Base-by-base conservation (phyloP, 352 stramenopile species). In the Globisporangium nagaii region DNA sequence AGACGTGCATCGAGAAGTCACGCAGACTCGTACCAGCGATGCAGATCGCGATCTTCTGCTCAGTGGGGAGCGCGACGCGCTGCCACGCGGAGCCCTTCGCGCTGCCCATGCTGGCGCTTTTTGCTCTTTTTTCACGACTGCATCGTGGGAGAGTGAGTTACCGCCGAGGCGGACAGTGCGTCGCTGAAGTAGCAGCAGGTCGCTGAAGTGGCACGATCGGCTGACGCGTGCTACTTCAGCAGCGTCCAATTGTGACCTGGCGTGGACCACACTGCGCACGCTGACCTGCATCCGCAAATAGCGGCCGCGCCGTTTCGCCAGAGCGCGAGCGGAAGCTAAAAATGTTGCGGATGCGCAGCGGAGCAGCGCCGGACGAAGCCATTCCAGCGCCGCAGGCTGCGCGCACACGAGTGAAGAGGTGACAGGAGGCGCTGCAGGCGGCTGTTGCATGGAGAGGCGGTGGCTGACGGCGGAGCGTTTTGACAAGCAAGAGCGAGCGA, bases 21-120 rank as follows among this genome's bases (percentile, higher is more conserved):
- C 3, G 15, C 30, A 62, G 6, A 4, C 2, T 66, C 71, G 56
- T 37, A 87, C 79, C 73, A 34, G 64, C 49, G 40, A 90, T 86
- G 53, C 70, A 86, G 53, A 80, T 13, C 6, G 67, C 73, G 54
- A 90, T 66, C 69, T 88, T 90, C 39, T 73, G 65, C 49, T 90
- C 79, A 9, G 30, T 66, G 43, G 51, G 58, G 43, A 62, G 34
- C 37, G 46, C 37, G 37, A 39, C n/a, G 52, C 52, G 40, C 40
- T 42, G 35, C 37, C 36, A 44, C 34, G 34, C 25, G 42, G 24
- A 6, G 8, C 2, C 27, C n/a, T 25, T 20, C 19, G n/a, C 20
- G 28, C 28, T 31, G 42, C 53, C 44, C 53, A 60, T 60, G 24
- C 10, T 39, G n/a, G 36, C 32, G 30, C n/a, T 24, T 8, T 27